Conservation (phyloP, 75 land plant species). For the Cryptomeria japonica region DNA sequence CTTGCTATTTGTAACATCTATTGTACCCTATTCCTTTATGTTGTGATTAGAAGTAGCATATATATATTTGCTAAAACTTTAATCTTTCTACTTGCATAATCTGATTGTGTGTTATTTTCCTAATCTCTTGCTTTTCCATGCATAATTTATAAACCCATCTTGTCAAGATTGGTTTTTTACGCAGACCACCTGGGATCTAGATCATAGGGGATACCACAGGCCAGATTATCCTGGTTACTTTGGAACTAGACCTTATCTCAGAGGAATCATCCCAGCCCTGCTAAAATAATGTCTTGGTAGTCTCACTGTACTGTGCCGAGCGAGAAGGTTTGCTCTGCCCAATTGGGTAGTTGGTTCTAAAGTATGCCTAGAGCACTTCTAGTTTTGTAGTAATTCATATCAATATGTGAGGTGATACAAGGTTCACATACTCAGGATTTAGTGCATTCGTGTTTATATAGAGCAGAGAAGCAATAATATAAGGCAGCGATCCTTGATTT, state of each 20-base stretch:
- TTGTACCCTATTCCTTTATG: no score
- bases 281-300: neutral
- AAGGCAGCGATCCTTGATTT: neutral
- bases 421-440: neutral
- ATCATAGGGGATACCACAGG: no score
- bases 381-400: neutral
- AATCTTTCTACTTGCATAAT: no score
- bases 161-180: no score
- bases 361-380: neutral
- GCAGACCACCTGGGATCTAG: no score
- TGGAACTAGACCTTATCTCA: neutral
- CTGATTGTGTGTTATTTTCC: no score
- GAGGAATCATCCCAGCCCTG: neutral
- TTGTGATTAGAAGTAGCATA: no score
- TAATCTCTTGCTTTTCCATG: no score
- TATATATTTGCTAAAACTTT: no score
- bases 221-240: no score
- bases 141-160: no score
- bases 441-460: neutral
- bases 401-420: neutral
- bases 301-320: neutral
- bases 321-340: neutral
- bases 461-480: neutral
- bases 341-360: neutral
- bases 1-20: no score